Percentiles rank a stretch among this genome's conserved stretches.
phyloP scores from a whole-genome alignment of 2,329 filamentous ascomycete species.

The Ophiosphaerella narmari region DNA sequence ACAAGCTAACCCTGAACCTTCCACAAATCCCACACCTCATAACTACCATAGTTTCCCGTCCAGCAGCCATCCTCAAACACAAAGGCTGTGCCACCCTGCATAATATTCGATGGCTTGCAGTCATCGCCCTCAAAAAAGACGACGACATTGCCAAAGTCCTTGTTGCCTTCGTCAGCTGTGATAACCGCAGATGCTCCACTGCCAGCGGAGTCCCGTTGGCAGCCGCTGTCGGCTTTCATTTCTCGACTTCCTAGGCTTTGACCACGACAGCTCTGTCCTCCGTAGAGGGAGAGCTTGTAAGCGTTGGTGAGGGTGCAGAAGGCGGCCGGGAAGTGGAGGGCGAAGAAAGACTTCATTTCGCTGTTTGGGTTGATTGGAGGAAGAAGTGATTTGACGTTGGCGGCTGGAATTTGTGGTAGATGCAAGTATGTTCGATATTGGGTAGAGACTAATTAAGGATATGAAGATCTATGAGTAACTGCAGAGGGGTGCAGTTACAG shows the following conservation, averaged over 20 bases:
- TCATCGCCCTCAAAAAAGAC: slow-evolving; percentile 10
- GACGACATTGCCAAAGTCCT: slow-evolving; percentile 11
- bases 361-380: background rate
- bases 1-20: slow-evolving; percentile 4
- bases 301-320: slow-evolving; percentile 1
- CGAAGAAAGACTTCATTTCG: slow-evolving; percentile 2
- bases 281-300: slow-evolving; percentile 3
- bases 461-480: slow-evolving; percentile 2
- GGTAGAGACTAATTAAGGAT: background rate
- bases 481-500: background rate
- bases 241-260: slow-evolving; percentile 3
- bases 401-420: background rate
- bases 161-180: slow-evolving; percentile 4
- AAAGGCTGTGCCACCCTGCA: slow-evolving; percentile 6
- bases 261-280: slow-evolving; percentile 1
- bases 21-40: slow-evolving; percentile 12
- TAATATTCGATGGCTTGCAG: slow-evolving; percentile 11
- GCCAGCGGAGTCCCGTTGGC: slow-evolving; percentile 7
- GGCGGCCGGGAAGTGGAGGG: slow-evolving; percentile 1
- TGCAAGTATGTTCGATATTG: background rate
- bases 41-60: slow-evolving; percentile 10
- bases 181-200: slow-evolving; percentile 5
- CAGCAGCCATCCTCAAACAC: slow-evolving; percentile 4
- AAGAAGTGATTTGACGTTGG: background rate
- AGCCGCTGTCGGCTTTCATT: slow-evolving; percentile 5